These are phyloP conservation scores for Podaxis sp. DNA, from an alignment of 768 basidiomycete genomes.

Conservation along the genomic window DNA sequence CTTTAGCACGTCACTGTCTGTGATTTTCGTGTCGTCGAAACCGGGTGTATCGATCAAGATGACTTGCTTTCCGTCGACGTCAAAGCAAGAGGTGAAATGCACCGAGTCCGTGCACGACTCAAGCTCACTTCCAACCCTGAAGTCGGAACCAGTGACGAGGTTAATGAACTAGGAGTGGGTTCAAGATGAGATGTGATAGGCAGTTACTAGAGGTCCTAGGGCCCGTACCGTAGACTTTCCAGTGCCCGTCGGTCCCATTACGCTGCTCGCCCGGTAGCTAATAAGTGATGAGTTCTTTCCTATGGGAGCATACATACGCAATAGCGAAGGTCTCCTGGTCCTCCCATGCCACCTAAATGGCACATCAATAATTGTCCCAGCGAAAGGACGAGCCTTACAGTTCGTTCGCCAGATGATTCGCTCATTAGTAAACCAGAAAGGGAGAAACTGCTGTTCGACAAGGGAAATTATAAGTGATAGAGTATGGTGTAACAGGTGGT, in stretches of 20 bases:
- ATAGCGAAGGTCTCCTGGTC: conserved; percentile 5
- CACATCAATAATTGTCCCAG: background rate
- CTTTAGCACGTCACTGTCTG: conserved; percentile 47
- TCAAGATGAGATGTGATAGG: background rate
- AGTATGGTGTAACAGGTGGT: background rate
- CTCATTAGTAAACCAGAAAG: background rate
- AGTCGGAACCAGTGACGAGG: conserved; percentile 44
- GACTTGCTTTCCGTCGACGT: conserved; percentile 39
- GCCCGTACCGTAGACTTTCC: conserved; percentile 36
- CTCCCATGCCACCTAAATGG: background rate
- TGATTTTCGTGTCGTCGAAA: conserved; percentile 53
- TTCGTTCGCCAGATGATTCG: conserved; percentile 7
- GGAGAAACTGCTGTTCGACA: background rate
- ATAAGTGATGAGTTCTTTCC: background rate
- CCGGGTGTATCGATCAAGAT: conserved; percentile 61
- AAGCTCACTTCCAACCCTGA: conserved; percentile 45
- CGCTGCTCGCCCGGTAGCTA: conserved; percentile 19
- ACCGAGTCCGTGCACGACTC: conserved; percentile 53
- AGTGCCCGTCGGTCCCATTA: conserved; percentile 41
- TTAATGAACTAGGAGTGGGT: conserved; percentile 50
- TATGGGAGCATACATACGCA: conserved; percentile 4
- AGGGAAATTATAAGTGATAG: background rate
- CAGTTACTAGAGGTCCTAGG: background rate
- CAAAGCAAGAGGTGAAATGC: conserved; percentile 40
- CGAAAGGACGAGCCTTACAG: background rate